A percentile compares a stretch with the other conserved stretches of the same genome.
Evolutionary conservation across 805 yeast species (phyloP).

Genomic region (Candida khao-thaluensis): DNA sequence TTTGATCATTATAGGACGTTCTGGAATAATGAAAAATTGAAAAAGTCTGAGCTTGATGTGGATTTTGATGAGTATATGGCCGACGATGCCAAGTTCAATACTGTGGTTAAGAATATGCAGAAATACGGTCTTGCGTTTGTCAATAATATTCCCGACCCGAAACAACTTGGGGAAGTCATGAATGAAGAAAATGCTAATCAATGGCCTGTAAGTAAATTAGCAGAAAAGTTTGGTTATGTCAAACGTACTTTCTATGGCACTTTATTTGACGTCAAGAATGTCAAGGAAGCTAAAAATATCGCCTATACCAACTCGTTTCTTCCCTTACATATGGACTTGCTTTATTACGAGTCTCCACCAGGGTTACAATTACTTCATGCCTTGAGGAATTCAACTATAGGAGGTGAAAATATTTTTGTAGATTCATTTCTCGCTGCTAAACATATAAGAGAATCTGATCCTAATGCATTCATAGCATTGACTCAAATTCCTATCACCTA

Average conservation of each 20-base stretch:
- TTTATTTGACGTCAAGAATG: constrained; percentile 62
- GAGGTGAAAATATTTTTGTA: constrained; percentile 69
- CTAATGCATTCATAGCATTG: constrained; percentile 62
- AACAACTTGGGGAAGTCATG: constrained; percentile 22
- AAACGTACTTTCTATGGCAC: constrained; percentile 72
- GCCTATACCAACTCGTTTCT: constrained; percentile 65
- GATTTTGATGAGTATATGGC: constrained; percentile 9
- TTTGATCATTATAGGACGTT: constrained; percentile 29
- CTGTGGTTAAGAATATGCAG: constrained; percentile 47
- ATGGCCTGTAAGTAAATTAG: constrained; percentile 42
- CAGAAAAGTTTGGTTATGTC: constrained; percentile 62
- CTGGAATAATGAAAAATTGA: constrained; percentile 41
- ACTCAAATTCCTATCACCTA: constrained; percentile 63
- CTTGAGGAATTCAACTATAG: constrained; percentile 51
- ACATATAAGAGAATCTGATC: constrained; percentile 53
- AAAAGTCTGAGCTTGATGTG: constrained; percentile 4
- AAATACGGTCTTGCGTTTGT: constrained; percentile 57
- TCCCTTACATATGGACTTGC: constrained; percentile 75
- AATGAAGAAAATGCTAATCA: constrained; percentile 39
- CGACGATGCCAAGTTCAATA: constrained; percentile 26
- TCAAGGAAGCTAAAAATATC: constrained; percentile 55
- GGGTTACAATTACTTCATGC: constrained; percentile 71
- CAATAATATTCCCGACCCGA: constrained; percentile 49
- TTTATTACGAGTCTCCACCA: constrained; percentile 79
- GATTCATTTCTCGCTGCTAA: constrained; percentile 69